These are phyloP conservation scores for Calonectria montana DNA, from an alignment of 2,329 filamentous ascomycete species.

Conservation along the genomic window DNA sequence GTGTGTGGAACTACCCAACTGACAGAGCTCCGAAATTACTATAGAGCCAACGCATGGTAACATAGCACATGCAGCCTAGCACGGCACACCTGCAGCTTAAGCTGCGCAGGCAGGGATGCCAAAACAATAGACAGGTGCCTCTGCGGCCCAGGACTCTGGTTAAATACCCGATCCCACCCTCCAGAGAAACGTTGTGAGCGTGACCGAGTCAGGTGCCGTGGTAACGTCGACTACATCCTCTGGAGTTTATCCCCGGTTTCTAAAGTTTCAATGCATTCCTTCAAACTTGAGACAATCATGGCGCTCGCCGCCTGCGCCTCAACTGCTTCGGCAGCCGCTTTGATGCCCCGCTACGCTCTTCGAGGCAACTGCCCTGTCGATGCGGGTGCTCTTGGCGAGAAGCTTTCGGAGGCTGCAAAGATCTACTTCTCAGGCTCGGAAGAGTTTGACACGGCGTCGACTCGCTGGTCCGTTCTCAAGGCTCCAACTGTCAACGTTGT, in stretches of 20 bases:
- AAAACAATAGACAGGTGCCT: not conserved
- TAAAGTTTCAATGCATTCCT: conserved; percentile 25
- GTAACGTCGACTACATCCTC: not conserved
- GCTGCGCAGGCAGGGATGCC: not conserved
- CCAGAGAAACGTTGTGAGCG: not conserved
- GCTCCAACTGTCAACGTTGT: conserved; percentile 58
- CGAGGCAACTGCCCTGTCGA: conserved; percentile 32
- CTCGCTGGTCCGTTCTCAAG: conserved; percentile 58
- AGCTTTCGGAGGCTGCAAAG: conserved; percentile 53
- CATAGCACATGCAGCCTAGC: not conserved
- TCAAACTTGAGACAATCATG: conserved; percentile 39
- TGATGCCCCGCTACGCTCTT: conserved; percentile 25
- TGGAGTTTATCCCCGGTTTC: not conserved
- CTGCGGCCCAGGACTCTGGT: not conserved
- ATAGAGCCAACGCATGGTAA: not conserved
- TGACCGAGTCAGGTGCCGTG: not conserved
- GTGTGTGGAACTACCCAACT: not conserved
- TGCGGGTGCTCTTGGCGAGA: conserved; percentile 39
- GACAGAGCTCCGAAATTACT: not conserved
- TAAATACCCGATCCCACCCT: conserved; percentile 1
- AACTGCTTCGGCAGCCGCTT: conserved; percentile 33
- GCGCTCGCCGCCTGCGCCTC: conserved; percentile 42
- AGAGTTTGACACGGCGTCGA: conserved; percentile 52
- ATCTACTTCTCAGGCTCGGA: conserved; percentile 55
- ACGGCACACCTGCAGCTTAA: not conserved